Evolutionary conservation across 2,329 filamentous ascomycete genomes (phyloP), one percentile per base, ranked within the genome.

Genomic region (Clonostachys chloroleuca): DNA sequence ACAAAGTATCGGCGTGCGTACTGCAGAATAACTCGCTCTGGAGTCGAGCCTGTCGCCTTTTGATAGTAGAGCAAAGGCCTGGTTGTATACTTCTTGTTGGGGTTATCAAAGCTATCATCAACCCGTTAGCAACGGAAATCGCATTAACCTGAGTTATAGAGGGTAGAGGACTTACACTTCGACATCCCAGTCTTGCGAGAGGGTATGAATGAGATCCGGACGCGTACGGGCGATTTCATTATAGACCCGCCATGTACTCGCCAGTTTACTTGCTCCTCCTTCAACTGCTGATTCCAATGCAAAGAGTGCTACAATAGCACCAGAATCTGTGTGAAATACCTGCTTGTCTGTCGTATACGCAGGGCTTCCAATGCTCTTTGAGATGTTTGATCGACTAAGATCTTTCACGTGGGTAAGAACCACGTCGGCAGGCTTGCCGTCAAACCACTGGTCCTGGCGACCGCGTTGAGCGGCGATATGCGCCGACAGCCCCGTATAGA

Each of bases 381-480:
- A 44, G 36, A 57, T 53, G 12, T 56, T 48, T 5, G 47, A 50
- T 18, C 53, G 44, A 30, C 49, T 69, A 7, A 87, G 65, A 52
- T 87, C 82, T 58, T 81, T 86, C 63, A 87, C 80, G 51, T 87
- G 83, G 4, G 73, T 67, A 3, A 82, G 59, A 6, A 81, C 73
- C 0, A 80, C 74, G 41, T 80, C 77, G 2, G 73, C 73, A 0
- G 67, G 65, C 14, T 64, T 53, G 14, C 73, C 75, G 3, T 72
- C 54, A 48, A 63, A 67, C 17, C 66, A 66, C 44, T 65, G 65
- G 55, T 81, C 77, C 49, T 82, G 78, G 0, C 74, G 67, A 0
- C 75, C 79, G 6, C 81, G 72, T 24, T 72, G 59, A 0, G 73
- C 59, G 0, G 76, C 82, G 5, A 86, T 67, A 51, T 86, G 80